Conservation (phyloP, 768 basidiomycete species). For the Leccinum variicolor region DNA sequence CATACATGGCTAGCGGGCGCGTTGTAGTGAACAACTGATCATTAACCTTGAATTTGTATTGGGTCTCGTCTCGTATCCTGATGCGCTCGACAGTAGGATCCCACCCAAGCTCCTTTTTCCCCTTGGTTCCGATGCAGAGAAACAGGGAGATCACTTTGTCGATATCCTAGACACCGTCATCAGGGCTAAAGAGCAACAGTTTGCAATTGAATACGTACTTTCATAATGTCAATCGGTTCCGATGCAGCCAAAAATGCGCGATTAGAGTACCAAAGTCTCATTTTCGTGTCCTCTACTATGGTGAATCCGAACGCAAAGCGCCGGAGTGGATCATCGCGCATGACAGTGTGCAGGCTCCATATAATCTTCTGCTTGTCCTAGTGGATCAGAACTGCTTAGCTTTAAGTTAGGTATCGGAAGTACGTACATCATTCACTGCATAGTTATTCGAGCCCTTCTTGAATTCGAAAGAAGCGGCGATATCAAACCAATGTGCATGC, state of each 20-base stretch:
- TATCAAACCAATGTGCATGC: background rate
- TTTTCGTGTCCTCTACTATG: background rate
- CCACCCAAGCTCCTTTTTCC: constrained; percentile 5
- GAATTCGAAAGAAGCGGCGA: background rate
- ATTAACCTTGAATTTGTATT: constrained; percentile 1
- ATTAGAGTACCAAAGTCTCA: constrained; percentile 27
- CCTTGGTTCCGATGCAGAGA: background rate
- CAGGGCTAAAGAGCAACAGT: background rate
- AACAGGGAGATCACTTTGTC: background rate
- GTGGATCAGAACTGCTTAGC: background rate
- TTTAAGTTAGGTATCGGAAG: background rate
- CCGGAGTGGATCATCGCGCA: background rate
- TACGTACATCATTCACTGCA: background rate
- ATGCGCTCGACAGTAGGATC: constrained; percentile 2
- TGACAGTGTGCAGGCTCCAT: constrained; percentile 17
- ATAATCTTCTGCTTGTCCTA: constrained; percentile 22
- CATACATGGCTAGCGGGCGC: background rate
- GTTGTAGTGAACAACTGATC: background rate
- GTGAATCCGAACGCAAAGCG: background rate
- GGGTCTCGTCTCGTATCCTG: background rate
- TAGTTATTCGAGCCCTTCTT: background rate
- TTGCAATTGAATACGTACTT: background rate
- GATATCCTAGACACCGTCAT: background rate
- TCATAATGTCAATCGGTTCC: background rate
- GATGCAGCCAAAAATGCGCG: background rate